A percentile compares a stretch with the other conserved stretches of the same genome.
These are phyloP conservation scores for Eucalyptus cloeziana DNA, from an alignment of 345 rosid species.

Conservation along the genomic window DNA sequence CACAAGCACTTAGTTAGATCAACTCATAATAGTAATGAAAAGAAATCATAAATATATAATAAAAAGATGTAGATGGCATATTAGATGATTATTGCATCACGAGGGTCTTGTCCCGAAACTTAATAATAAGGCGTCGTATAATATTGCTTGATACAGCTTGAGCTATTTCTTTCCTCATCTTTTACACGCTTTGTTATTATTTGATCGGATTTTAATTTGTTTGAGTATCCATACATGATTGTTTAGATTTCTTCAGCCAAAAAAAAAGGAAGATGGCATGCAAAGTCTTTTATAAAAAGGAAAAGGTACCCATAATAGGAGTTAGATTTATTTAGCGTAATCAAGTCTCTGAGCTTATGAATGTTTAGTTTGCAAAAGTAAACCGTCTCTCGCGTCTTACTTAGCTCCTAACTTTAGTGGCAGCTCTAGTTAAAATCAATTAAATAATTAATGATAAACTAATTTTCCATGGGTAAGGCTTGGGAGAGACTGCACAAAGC, in stretches of 20 bases:
- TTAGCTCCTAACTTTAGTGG: neutral
- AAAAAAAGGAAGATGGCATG: neutral
- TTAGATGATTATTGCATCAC: neutral
- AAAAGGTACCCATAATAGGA: too few relatives aligned
- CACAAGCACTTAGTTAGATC: neutral
- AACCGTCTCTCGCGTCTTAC: rapidly evolving
- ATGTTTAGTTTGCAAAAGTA: too few relatives aligned
- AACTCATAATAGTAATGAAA: neutral
- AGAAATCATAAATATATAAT: neutral
- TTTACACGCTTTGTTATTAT: neutral
- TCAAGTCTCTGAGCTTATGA: rapidly evolving
- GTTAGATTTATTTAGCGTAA: too few relatives aligned
- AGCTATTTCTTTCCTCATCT: neutral
- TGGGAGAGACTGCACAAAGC: rapidly evolving
- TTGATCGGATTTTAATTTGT: neutral
- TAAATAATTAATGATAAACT: too few relatives aligned
- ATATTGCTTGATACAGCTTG: neutral
- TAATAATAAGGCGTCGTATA: rapidly evolving
- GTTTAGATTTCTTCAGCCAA: neutral
- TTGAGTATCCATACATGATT: neutral
- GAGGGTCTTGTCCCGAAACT: rapidly evolving
- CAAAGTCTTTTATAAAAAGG: neutral
- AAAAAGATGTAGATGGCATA: neutral
- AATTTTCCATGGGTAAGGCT: too few relatives aligned
- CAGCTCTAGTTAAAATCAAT: too few relatives aligned